Evolutionary conservation across 2,329 filamentous ascomycete genomes (phyloP).

Genomic region (Paracoccidioides lutzii): DNA sequence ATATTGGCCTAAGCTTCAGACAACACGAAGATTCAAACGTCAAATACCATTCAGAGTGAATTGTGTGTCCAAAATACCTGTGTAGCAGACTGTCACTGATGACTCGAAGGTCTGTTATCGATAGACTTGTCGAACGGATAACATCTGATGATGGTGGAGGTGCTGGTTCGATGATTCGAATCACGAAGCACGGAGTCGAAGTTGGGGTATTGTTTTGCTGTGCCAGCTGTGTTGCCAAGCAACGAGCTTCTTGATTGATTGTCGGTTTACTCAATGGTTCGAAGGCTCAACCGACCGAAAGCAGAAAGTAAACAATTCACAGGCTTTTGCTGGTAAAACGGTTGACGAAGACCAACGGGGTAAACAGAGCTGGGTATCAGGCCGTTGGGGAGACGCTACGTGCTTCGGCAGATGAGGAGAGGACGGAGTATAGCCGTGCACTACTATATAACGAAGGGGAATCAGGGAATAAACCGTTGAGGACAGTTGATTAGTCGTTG

Average conservation of each 20-base stretch:
- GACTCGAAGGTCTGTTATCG: slow-evolving; percentile 5
- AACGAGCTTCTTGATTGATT: not conserved
- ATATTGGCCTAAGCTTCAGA: not conserved
- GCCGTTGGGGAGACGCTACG: too few species aligned
- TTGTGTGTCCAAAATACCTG: slow-evolving; percentile 2
- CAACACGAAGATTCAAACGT: not conserved
- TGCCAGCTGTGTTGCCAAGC: not conserved
- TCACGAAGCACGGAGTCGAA: not conserved
- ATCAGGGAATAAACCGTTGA: not conserved
- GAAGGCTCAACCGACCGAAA: not conserved
- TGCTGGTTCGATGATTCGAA: not conserved
- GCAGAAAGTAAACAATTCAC: not conserved
- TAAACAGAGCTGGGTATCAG: not conserved
- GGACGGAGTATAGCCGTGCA: slow-evolving; percentile 16
- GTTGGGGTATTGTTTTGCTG: not conserved
- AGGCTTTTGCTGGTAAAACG: not conserved
- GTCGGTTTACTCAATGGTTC: not conserved
- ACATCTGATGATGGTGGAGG: slow-evolving; percentile 1
- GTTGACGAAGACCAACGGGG: not conserved
- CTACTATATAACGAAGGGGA: slow-evolving; percentile 19
- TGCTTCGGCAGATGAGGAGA: not conserved
- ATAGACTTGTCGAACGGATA: not conserved
- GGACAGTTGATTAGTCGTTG: not conserved
- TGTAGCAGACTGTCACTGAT: slow-evolving; percentile 3
- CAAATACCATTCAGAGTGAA: not conserved